Conservation (phyloP, 2,329 filamentous ascomycete species). For the Geosmithia putterillii region DNA sequence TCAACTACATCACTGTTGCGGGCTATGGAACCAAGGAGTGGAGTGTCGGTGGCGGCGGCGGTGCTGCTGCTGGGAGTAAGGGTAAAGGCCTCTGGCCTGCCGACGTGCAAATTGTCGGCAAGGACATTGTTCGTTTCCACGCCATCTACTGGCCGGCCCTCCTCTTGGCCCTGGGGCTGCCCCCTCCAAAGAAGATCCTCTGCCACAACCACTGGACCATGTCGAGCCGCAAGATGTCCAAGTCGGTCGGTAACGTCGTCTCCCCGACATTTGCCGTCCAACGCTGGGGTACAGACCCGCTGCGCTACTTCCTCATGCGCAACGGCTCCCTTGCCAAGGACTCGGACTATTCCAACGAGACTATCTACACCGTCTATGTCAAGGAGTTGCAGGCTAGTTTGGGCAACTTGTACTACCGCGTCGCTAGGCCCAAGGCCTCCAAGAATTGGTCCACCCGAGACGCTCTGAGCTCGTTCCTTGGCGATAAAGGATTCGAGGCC, state of each 20-base stretch:
- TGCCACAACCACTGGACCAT: constrained; percentile 96
- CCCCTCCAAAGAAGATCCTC: constrained; percentile 66
- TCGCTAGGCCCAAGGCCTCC: constrained; percentile 48
- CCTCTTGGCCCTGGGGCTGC: constrained; percentile 74
- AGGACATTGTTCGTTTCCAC: constrained; percentile 94
- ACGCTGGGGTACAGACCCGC: constrained; percentile 73
- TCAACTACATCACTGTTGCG: constrained; percentile 84
- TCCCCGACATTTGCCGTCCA: constrained; percentile 88
- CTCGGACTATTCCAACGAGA: constrained; percentile 71
- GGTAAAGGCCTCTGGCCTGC: constrained; percentile 68
- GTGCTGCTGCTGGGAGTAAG: too few species aligned
- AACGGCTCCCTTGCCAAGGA: constrained; percentile 70
- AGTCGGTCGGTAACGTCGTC: constrained; percentile 88
- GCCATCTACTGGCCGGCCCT: constrained; percentile 98
- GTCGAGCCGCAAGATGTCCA: constrained; percentile 88
- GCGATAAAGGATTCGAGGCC: constrained; percentile 12
- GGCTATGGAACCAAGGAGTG: constrained; percentile 43
- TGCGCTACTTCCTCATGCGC: constrained; percentile 80
- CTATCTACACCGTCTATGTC: constrained; percentile 65
- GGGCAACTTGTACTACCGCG: constrained; percentile 67
- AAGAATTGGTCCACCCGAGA: constrained; percentile 49
- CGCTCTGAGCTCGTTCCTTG: constrained; percentile 30
- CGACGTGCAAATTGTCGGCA: constrained; percentile 85
- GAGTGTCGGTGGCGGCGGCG: background rate
- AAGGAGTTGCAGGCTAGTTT: constrained; percentile 66